A percentile compares a stretch with the other conserved stretches of the same genome.
phyloP scores from a whole-genome alignment of 768 basidiomycete genomes.

The Amanita exitialis region DNA sequence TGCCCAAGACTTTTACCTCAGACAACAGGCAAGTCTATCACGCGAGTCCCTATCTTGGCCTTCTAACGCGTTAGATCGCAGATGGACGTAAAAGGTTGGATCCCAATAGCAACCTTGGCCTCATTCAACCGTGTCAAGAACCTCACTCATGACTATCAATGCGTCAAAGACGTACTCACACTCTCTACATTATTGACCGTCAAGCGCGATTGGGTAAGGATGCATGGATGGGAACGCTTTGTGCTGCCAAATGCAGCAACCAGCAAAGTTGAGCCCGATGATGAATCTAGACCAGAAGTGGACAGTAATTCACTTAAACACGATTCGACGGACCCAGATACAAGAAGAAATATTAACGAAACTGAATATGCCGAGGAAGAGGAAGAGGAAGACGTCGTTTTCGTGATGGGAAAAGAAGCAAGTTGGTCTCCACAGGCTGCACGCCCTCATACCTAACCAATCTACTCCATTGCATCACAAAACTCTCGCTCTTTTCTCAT shows the following conservation, averaged over 20 bases:
- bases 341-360: constrained; percentile 18
- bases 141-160: constrained; percentile 45
- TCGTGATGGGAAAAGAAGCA: constrained; percentile 45
- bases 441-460: neutral
- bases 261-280: constrained; percentile 27
- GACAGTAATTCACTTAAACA: neutral
- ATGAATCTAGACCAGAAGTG: neutral
- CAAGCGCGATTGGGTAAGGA: constrained; percentile 54
- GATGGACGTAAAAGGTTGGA: constrained; percentile 92
- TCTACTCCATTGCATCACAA: neutral
- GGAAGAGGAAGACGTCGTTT: constrained; percentile 67
- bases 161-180: constrained; percentile 62
- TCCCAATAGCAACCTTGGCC: constrained; percentile 69
- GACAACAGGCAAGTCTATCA: constrained; percentile 51
- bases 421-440: constrained; percentile 5
- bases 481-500: neutral
- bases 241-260: constrained; percentile 51
- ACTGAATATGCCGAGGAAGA: constrained; percentile 39
- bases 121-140: constrained; percentile 79
- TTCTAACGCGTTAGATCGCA: constrained; percentile 23
- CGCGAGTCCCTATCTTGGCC: constrained; percentile 5
- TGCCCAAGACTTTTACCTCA: constrained; percentile 76
- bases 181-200: constrained; percentile 68
- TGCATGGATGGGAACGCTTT: constrained; percentile 55
- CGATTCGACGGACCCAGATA: neutral